Conservation (phyloP, 2,329 filamentous ascomycete species). For the Epichloe sylvatica region DNA sequence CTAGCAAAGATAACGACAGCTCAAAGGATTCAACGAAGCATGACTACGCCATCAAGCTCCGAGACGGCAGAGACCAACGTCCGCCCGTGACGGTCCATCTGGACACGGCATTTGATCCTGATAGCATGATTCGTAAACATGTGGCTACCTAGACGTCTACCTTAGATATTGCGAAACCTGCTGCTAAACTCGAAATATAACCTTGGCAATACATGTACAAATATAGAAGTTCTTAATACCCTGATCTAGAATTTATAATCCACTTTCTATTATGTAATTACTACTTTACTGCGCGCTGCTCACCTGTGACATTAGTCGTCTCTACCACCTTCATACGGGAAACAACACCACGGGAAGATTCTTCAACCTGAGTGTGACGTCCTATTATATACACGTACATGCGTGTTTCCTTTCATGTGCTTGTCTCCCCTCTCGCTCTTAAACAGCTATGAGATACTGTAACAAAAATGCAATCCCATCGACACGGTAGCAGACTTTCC, state of each 20-base stretch:
- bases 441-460: no score
- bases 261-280: background rate
- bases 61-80: background rate
- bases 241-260: background rate
- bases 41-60: slow-evolving; percentile 6
- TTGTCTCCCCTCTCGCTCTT: no score
- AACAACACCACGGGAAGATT: no score
- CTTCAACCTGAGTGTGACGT: no score
- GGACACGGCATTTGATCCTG: slow-evolving; percentile 2
- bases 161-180: background rate
- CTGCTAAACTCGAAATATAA: background rate
- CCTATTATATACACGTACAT: no score
- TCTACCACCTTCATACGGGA: no score
- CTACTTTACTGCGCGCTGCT: no score
- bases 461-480: no score
- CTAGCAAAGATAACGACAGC: background rate
- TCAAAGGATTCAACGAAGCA: background rate
- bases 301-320: no score
- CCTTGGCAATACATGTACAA: background rate
- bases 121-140: slow-evolving; percentile 1
- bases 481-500: no score
- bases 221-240: background rate
- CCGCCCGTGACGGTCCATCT: slow-evolving; percentile 1
- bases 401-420: no score
- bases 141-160: background rate